Evolutionary conservation across 1,284 basidiomycete genomes (phyloP), one percentile per base, ranked within the genome.

Genomic region (Rhodofomes roseus): DNA sequence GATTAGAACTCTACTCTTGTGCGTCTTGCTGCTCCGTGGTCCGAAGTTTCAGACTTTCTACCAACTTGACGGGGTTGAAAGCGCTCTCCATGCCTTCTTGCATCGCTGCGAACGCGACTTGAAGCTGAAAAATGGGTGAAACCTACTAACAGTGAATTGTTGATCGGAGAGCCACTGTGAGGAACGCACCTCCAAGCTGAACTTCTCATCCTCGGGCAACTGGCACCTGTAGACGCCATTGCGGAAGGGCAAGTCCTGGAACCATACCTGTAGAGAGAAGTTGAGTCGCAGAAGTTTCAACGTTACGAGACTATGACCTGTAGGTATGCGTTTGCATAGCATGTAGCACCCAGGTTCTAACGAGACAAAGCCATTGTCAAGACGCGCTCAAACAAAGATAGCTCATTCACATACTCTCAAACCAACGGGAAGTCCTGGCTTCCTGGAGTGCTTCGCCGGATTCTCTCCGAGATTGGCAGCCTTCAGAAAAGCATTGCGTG

Each of bases 11-110:
- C 61, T 67, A 95, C 93, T 97, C 95, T 73, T 95, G 92, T 34
- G 95, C 95, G 77, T 97, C 95, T 75, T 97, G 95, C 69, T 97
- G 95, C 69, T 95, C 90, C 1, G 86, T 81, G 11, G 87, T 87
- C 40, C 88, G 82, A 41, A 97, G 76, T 60, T 87, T 83, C 56
- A 97, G 76, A 64, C 92, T 90, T 68, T 95, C 89, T 11, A 95
- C 89, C 27, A 97, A 81, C 61, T 86, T 89, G 9, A 79, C 77
- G 0, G 95, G 95, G 71, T 96, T 93, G 69, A 90, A 94, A 0
- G 89, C 85, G 46, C 74, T 81, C 64, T 85, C 79, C 2, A 78
- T 78, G 57, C 90, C 84, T 60, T 85, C 79, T 70, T 96, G 91
- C 58, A 97, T 80, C 4, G 89, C 91, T 3, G 92, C 87, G 70